phyloP scores from a whole-genome alignment of 495 filamentous ascomycete genomes.

The Talaromyces trachyspermus region DNA sequence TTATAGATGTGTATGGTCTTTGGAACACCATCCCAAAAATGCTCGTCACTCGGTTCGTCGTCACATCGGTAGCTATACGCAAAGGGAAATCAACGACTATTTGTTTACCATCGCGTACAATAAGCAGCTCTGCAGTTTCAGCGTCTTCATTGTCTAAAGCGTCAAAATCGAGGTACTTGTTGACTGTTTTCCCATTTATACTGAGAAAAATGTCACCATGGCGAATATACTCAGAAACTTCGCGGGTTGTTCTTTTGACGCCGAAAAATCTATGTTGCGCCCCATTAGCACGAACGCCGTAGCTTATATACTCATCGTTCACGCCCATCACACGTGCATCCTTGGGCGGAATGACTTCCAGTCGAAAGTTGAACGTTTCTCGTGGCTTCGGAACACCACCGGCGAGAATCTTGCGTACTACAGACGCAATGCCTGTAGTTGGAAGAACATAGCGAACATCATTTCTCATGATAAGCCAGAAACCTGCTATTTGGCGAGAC shows the following conservation, averaged over 20 bases:
- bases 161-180: constrained; percentile 1
- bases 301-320: neutral
- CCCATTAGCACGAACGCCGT: neutral
- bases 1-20: constrained; percentile 2
- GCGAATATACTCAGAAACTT: constrained; percentile 1
- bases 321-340: constrained; percentile 3
- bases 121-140: constrained; percentile 1
- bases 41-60: constrained; percentile 4
- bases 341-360: constrained; percentile 2
- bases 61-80: neutral
- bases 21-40: constrained; percentile 3
- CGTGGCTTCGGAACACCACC: neutral
- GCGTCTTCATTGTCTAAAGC: constrained; percentile 1
- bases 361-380: constrained; percentile 1
- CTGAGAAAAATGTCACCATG: constrained; percentile 3
- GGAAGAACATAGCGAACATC: neutral
- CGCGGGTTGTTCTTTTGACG: neutral
- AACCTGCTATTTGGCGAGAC: neutral
- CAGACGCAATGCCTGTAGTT: neutral
- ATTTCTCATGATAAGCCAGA: neutral
- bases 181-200: neutral
- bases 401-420: neutral
- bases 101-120: constrained; percentile 4
- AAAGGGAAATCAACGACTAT: constrained; percentile 2
- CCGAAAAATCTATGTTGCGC: constrained; percentile 7